phyloP scores from a whole-genome alignment of 306 rosid species.

The barrel medic (Medicago truncatula) region MtrunA17r5.0-ANR NC_053049.1:16237501-16238000 shows the following conservation, averaged over 20 bases:
- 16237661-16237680: constrained; percentile 34
- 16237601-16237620: not conserved
- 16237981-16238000: not conserved
- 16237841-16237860: not conserved
- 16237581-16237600: not conserved
- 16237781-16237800: not conserved
- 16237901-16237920: not conserved
- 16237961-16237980: not conserved
- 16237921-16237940: not conserved
- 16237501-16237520: no score
- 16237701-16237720: constrained; percentile 10
- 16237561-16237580: constrained; percentile 15
- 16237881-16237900: not conserved
- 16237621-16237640: constrained; percentile 1
- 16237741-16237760: not conserved
- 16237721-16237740: constrained; percentile 7
- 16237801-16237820: not conserved
- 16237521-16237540: no score
- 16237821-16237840: not conserved
- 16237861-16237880: not conserved
- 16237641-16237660: constrained; percentile 1
- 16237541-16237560: not conserved
- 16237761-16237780: not conserved
- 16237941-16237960: not conserved
- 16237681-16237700: constrained; percentile 28